Evolutionary conservation across 2,329 filamentous ascomycete genomes (phyloP), one percentile per base, ranked within the genome.

Genomic region (Penicillium sp.): DNA sequence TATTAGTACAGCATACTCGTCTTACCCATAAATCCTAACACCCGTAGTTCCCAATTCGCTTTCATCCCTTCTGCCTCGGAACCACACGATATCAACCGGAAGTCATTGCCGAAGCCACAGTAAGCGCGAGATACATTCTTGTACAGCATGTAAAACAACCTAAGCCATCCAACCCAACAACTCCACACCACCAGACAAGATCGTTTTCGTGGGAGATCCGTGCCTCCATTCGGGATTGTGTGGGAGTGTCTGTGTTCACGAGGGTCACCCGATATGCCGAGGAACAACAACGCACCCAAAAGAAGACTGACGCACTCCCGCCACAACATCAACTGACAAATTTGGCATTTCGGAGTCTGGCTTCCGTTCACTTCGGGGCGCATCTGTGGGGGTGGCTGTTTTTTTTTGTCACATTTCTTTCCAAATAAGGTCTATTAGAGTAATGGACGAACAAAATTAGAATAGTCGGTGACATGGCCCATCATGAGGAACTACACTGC

Each of bases 201-300:
- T 28, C 10, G 2, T 44, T 47, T 38, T 36, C 45, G 44, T 46
- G 7, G n/a, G 37, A 10, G 45, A 49, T 48, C 45, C 48, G 57
- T 58, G 57, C 41, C 41, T 45, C 44, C n/a, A 26, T 44, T 55
- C 47, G 53, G 53, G 47, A 33, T 30, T 5, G 33, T 51, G 40
- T 45, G 53, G 53, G 44, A 53, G 55, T 30, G 47, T 35, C 44
- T 58, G 42, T 53, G 50, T 52, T 58, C 58, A 55, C 58, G 48
- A 55, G 55, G 55, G 41, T 57, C 36, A 57, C 53, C 53, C 55
- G 51, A 56, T 42, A 55, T 59, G 55, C 61, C 57, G 57, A 57
- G 57, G 57, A 55, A 62, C 55, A 55, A 35, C 37, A 36, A 49
- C 42, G 16, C 16, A 38, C 42, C 38, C 42, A 25, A 46, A 47